These are phyloP conservation scores for Arabidopsis hybrid DNA, from an alignment of 441 rosid species.

Conservation along the genomic window DNA sequence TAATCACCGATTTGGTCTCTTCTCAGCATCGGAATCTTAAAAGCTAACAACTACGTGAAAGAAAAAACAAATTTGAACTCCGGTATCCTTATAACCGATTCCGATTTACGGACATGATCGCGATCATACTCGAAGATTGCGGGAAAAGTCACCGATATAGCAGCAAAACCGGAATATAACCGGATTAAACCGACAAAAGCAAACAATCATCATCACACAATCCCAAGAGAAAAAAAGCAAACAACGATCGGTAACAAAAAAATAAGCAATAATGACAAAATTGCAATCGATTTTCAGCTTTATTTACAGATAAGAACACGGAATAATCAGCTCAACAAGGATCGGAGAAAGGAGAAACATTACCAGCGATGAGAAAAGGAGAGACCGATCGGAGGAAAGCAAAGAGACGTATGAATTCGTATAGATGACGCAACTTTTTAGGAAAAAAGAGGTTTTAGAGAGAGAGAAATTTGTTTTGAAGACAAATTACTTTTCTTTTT, in stretches of 20 bases:
- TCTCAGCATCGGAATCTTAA: conserved; percentile 20
- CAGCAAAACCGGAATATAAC: conserved; percentile 5
- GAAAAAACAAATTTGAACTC: background rate
- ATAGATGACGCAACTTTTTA: conserved; percentile 28
- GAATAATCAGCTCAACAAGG: conserved; percentile 34
- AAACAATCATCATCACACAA: conserved; percentile 39
- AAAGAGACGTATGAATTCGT: conserved; percentile 34
- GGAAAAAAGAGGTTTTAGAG: conserved; percentile 29
- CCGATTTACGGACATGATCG: conserved; percentile 29
- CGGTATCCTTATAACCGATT: conserved; percentile 2
- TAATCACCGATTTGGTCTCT: conserved; percentile 11
- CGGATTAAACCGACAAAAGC: conserved; percentile 24
- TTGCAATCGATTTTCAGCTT: conserved; percentile 17
- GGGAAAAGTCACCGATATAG: conserved; percentile 29
- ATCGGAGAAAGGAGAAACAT: conserved; percentile 30
- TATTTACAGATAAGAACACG: background rate
- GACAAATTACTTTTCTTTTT: conserved; percentile 16
- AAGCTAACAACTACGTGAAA: conserved; percentile 12
- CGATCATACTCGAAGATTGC: conserved; percentile 25
- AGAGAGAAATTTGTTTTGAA: conserved; percentile 17
- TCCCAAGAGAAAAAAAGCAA: conserved; percentile 18
- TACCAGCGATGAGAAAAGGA: conserved; percentile 42
- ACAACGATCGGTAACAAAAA: conserved; percentile 39
- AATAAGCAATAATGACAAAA: conserved; percentile 26
- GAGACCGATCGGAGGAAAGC: conserved; percentile 28